Conservation (phyloP, 148 eudicot genomes). For the Persicaria tinctoria region DNA sequence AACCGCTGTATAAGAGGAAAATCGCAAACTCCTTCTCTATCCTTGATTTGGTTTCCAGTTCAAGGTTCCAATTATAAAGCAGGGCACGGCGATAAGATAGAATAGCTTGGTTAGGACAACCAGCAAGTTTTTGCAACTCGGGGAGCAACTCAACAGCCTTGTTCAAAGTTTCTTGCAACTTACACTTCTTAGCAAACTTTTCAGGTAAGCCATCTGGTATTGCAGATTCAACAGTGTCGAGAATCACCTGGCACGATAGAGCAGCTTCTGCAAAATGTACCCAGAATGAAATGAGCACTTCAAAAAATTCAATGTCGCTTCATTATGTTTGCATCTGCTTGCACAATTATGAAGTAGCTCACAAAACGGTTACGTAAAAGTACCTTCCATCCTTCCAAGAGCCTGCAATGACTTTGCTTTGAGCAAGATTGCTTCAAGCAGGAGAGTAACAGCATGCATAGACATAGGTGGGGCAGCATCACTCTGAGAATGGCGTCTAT, state of each 20-base stretch:
- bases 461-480: slow-evolving; percentile 58
- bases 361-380: slow-evolving; percentile 3
- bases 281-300: neutral
- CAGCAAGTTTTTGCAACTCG: slow-evolving; percentile 58
- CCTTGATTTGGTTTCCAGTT: slow-evolving; percentile 43
- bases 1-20: slow-evolving; percentile 70
- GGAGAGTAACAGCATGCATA: slow-evolving; percentile 71
- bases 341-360: neutral
- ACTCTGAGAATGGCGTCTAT: slow-evolving; percentile 38
- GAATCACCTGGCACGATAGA: slow-evolving; percentile 64
- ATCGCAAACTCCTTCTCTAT: slow-evolving; percentile 60
- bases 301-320: neutral
- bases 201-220: slow-evolving; percentile 71
- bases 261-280: slow-evolving; percentile 73
- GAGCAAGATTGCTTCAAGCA: slow-evolving; percentile 72
- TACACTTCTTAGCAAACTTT: slow-evolving; percentile 43
- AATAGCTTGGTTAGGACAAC: slow-evolving; percentile 46
- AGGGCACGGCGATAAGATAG: slow-evolving; percentile 63
- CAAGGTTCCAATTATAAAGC: slow-evolving; percentile 65
- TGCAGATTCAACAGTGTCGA: slow-evolving; percentile 65
- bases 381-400: slow-evolving; percentile 76
- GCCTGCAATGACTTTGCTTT: slow-evolving; percentile 66
- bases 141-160: slow-evolving; percentile 76
- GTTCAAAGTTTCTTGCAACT: slow-evolving; percentile 58
- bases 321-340: neutral